Evolutionary conservation across 2,329 filamentous ascomycete genomes (phyloP).

Genomic region (Calonectria leucothoes): DNA sequence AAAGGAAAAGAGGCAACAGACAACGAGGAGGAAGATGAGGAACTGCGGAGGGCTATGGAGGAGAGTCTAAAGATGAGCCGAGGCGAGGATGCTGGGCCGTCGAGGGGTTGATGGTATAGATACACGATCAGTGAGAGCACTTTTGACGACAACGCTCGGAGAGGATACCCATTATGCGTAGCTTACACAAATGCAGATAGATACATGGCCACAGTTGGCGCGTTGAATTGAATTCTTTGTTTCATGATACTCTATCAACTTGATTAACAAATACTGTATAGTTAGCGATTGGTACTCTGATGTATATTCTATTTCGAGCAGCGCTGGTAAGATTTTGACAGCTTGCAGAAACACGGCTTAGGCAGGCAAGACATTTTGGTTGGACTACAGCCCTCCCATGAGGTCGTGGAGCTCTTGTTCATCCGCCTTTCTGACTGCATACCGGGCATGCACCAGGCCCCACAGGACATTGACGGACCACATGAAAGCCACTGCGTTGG

Average conservation of each 20-base stretch:
- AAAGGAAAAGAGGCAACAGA: slow-evolving; percentile 46
- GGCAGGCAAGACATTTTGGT: not conserved
- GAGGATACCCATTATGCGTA: slow-evolving; percentile 18
- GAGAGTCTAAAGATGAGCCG: slow-evolving; percentile 62
- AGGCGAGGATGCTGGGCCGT: slow-evolving; percentile 41
- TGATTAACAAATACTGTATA: not conserved
- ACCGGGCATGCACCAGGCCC: slow-evolving; percentile 25
- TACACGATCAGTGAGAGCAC: not conserved
- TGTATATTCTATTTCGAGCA: not conserved
- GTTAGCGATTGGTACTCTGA: not conserved
- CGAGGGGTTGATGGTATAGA: slow-evolving; percentile 26
- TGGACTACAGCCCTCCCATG: slow-evolving; percentile 14
- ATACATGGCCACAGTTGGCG: not conserved
- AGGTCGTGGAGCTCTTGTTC: slow-evolving; percentile 33
- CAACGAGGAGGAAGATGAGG: slow-evolving; percentile 62
- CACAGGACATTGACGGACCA: slow-evolving; percentile 25
- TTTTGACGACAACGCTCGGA: not conserved
- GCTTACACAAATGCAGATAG: not conserved
- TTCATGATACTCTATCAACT: not conserved
- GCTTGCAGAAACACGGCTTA: not conserved
- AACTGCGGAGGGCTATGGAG: slow-evolving; percentile 65
- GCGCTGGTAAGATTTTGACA: not conserved
- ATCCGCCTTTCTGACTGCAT: slow-evolving; percentile 21
- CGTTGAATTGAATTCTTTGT: not conserved
- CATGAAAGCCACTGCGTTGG: slow-evolving; percentile 19